Base-by-base conservation (phyloP, 306 rosid genomes). In the Senna tora region DNA sequence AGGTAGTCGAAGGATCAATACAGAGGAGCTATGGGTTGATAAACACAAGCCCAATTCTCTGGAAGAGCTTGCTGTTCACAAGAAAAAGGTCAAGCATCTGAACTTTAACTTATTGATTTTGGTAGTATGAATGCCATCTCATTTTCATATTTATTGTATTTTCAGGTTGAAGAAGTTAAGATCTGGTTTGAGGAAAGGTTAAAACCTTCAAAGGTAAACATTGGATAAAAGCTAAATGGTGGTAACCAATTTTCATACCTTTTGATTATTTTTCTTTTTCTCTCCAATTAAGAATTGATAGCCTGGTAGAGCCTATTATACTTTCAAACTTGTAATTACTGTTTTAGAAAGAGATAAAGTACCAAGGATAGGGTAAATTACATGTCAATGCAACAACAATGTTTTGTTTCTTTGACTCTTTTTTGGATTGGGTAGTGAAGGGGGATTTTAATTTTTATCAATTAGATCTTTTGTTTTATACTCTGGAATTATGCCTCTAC, bases 41-140 rank as follows among this genome's bases (percentile, higher is more conserved):
- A 91, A 90, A 75, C 89, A 93, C 85, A 83, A 82, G 80, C 98
- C 97, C 42, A 51, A 6, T 73, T 89, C 81, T 1, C 76, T 89
- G 45, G 91, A 87, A 58, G 97, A 94, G 77, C 97, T 94, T 22
- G 89, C 96, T 45, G 98, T 91, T 80, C 91, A 91, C 74, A 91
- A 91, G 84, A 94, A 87, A 79, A 94, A 94, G 95, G 98, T 91
- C 15, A 33, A 64, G 17, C 8, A 10, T 57, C 28, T 50, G 68
- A 50, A 69, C 71, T 64, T 49, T 2, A 65, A 30, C 57, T 65
- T 78, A 19, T 67, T 76, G 20, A 61, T 68, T 43, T 67, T 62
- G 71, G 39, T 32, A 15, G 43, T 71, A 6, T 70, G 66, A 69
- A 61, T 60, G 21, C 17, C 46, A 9, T 77, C 36, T 57, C 63